Conservation (phyloP, 345 rosid species). For the Bruguiera parviflora region DNA sequence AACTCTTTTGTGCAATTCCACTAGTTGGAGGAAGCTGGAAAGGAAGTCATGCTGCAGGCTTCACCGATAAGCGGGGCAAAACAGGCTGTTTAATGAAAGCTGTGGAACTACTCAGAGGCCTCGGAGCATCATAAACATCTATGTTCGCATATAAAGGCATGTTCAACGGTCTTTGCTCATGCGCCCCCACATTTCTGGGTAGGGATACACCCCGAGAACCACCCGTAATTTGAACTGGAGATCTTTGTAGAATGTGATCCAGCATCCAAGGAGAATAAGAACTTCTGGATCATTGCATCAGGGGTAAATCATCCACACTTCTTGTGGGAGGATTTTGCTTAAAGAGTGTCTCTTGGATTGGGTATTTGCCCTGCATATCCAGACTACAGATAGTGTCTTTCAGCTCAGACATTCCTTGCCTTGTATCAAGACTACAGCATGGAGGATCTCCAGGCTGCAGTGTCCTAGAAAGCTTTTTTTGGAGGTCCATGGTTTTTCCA, state of each 20-base stretch:
- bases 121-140: slow-evolving; percentile 50
- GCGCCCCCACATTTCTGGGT: slow-evolving; percentile 44
- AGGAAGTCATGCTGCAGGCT: slow-evolving; percentile 40
- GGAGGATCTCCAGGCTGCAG: slow-evolving; percentile 34
- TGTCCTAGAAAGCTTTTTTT: slow-evolving; percentile 63
- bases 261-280: slow-evolving; percentile 61
- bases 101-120: slow-evolving; percentile 41
- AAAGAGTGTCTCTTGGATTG: slow-evolving; percentile 2
- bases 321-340: slow-evolving; percentile 49
- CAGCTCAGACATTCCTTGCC: slow-evolving; percentile 42
- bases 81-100: slow-evolving; percentile 49
- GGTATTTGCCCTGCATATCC: too few species aligned
- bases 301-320: slow-evolving; percentile 47
- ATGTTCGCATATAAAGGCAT: slow-evolving; percentile 51
- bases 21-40: slow-evolving; percentile 52
- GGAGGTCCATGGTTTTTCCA: slow-evolving; percentile 54
- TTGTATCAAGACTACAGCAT: slow-evolving; percentile 25
- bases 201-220: slow-evolving; percentile 68
- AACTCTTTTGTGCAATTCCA: slow-evolving; percentile 40
- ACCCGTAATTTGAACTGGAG: slow-evolving; percentile 58
- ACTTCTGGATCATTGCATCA: slow-evolving; percentile 43
- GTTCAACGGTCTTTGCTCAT: slow-evolving; percentile 46
- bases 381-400: slow-evolving; percentile 30
- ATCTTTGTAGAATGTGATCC: slow-evolving; percentile 62
- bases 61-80: slow-evolving; percentile 47